Base-by-base conservation (phyloP, 495 filamentous ascomycete species). In the Clavariopsis aquatica region DNA sequence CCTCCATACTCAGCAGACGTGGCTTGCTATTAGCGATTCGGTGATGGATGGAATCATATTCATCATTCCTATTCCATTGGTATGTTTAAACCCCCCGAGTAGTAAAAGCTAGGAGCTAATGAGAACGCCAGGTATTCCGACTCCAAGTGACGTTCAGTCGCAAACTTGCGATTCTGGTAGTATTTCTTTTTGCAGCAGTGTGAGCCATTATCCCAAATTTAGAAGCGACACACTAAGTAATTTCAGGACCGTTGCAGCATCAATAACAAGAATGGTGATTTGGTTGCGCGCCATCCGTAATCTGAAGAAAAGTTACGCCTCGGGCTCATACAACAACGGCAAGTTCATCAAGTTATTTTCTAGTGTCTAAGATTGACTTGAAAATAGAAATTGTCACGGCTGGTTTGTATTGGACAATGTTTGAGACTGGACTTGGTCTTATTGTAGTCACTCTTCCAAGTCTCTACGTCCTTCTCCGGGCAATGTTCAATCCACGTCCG, bases 331-430 rank as follows among this genome's bases (percentile, higher is more conserved):
- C 17, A 23, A 57, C 20, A 41, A 43, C 20, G 9, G 54, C 46
- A 57, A 57, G 54, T 22, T 28, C 17, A 1, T 8, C 2, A 8
- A 1, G 12, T 7, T 7, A 36, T 27, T 12, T 28, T 15, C 23
- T n/a, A 29, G 12, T 13, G 19, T 13, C 10, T 2, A 29, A 12
- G 13, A 12, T 26, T 57, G 28, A 57, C 38, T 24, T 22, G 5
- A 45, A 13, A 24, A 2, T 20, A 57, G 54, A 41, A 19, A 46
- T 22, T 22, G 19, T 57, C 7, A 57, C 54, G 3, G 38, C 54
- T n/a, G 54, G 54, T 26, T 26, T 57, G 1, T 57, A 57, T 20
- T 57, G 54, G 54, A 57, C 54, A 12, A 57, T 29, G 22, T 57
- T 57, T 23, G 54, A 57, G 36, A 24, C 19, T 24, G 54, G 54